A percentile compares a stretch with the other conserved stretches of the same genome.
phyloP scores from a whole-genome alignment of 2,329 filamentous ascomycete species.

The Cercospora sp. region DNA sequence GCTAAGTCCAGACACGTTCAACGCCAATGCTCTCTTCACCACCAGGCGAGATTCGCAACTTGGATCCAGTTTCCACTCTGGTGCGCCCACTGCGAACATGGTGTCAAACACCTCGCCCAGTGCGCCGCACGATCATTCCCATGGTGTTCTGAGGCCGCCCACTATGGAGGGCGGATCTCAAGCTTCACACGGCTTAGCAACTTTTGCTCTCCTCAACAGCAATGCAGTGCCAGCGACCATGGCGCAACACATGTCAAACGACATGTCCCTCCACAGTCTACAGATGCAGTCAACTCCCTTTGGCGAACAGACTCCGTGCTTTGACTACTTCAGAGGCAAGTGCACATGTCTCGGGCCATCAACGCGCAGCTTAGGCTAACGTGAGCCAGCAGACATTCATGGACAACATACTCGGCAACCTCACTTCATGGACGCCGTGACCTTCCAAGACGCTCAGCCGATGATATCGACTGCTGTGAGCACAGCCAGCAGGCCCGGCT shows the following conservation, averaged over 20 bases:
- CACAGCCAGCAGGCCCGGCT: background rate
- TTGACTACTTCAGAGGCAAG: constrained; percentile 8
- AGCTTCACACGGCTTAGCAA: background rate
- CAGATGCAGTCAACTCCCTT: constrained; percentile 4
- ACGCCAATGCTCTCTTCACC: background rate
- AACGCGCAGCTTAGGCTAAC: background rate
- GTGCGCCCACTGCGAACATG: background rate
- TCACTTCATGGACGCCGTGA: background rate
- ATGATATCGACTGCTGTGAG: constrained; percentile 8
- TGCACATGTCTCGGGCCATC: background rate
- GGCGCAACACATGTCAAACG: background rate
- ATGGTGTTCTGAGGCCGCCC: background rate
- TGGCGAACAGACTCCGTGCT: background rate
- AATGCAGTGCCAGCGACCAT: background rate
- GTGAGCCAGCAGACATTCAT: background rate
- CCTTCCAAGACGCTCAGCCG: background rate
- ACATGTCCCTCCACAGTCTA: constrained; percentile 1
- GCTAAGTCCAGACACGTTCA: background rate
- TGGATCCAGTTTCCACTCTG: background rate
- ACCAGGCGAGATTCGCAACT: constrained; percentile 4
- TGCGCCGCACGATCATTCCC: background rate
- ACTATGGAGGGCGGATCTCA: background rate
- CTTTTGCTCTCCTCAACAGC: background rate
- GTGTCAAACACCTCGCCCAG: background rate
- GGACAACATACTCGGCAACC: background rate